These are phyloP conservation scores for Isabelozyma gotoi DNA, from an alignment of 805 yeast species.

Conservation along the genomic window DNA sequence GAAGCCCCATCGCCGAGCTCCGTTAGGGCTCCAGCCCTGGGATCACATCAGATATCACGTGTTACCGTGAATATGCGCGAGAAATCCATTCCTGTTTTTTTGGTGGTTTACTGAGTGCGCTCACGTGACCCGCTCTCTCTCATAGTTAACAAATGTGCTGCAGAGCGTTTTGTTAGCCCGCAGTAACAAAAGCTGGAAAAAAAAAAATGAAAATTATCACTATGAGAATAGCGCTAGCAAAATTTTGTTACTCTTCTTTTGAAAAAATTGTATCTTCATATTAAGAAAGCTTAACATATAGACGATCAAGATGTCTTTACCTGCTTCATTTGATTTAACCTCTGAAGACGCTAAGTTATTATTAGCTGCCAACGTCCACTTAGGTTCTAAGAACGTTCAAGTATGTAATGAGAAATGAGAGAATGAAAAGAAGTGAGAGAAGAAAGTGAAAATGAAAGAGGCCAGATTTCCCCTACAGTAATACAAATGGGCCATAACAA, in stretches of 20 bases:
- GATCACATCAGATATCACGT: background rate
- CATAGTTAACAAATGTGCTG: background rate
- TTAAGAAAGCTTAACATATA: background rate
- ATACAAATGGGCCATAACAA: too few relatives aligned
- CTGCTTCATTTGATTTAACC: slow-evolving; percentile 88
- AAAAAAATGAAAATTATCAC: background rate
- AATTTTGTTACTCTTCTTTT: background rate
- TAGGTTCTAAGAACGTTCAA: slow-evolving; percentile 99
- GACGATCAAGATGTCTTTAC: slow-evolving; percentile 62
- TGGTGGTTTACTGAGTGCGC: background rate
- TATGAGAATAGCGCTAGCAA: background rate
- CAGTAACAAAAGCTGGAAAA: background rate
- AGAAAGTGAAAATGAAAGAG: too few relatives aligned
- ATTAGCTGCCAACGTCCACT: slow-evolving; percentile 99
- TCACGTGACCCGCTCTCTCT: background rate
- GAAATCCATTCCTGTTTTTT: background rate
- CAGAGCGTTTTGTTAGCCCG: background rate
- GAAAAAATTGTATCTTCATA: background rate
- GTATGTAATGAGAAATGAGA: slow-evolving; percentile 51
- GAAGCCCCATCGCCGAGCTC: too few relatives aligned
- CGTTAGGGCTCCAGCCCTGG: slow-evolving; percentile 1
- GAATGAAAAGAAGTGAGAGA: background rate
- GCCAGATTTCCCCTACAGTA: too few relatives aligned
- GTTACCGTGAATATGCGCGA: background rate
- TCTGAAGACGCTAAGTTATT: slow-evolving; percentile 98